Evolutionary conservation across 2,329 filamentous ascomycete genomes (phyloP).

Genomic region (Beauveria medogensis): DNA sequence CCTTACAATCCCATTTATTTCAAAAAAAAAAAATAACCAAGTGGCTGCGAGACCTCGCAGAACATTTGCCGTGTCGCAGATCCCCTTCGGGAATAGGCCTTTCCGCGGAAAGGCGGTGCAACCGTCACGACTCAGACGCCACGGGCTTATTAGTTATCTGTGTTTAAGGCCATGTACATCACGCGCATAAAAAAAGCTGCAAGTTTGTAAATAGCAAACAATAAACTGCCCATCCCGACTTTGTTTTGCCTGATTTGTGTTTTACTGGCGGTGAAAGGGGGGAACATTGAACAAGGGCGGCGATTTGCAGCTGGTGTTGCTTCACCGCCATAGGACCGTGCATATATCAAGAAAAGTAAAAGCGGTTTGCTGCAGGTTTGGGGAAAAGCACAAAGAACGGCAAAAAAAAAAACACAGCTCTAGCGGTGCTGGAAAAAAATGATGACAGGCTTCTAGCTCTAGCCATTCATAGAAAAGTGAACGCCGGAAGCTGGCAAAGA

Average conservation of each 20-base stretch:
- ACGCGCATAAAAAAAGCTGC: conserved; percentile 3
- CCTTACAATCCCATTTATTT: too few species aligned
- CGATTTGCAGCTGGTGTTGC: neutral
- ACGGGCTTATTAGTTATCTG: neutral
- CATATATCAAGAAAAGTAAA: neutral
- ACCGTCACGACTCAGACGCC: neutral
- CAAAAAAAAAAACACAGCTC: too few species aligned
- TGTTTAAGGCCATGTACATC: neutral
- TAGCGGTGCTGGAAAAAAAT: neutral
- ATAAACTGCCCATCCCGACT: neutral
- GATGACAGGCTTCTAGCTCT: too few species aligned
- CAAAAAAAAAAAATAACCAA: too few species aligned
- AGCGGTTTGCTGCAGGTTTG: neutral
- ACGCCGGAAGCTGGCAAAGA: too few species aligned
- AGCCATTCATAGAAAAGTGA: too few species aligned
- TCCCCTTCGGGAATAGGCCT: too few species aligned
- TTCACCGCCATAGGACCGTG: conserved; percentile 3
- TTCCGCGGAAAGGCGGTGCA: too few species aligned
- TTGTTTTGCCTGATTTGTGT: neutral
- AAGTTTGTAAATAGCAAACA: neutral
- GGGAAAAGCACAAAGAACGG: neutral
- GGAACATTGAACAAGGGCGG: neutral
- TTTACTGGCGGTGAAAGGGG: neutral
- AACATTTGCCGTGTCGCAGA: too few species aligned
- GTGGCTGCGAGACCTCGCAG: too few species aligned